Conservation (phyloP, 2,329 filamentous ascomycete genomes). For the Beauveria sp. region DNA sequence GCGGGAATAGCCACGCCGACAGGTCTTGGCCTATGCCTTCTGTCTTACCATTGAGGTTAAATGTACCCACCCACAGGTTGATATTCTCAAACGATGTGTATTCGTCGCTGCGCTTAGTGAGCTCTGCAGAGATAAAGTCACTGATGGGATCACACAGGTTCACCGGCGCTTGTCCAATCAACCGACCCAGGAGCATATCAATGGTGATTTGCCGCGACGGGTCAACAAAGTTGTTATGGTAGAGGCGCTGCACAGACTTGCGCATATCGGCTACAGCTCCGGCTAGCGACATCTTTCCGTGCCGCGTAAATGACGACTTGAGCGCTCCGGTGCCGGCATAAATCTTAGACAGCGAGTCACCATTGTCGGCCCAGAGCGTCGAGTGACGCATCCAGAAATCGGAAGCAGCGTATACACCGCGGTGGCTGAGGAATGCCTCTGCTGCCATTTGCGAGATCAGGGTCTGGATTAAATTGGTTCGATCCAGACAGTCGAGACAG, state of each 20-base stretch:
- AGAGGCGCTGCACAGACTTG: constrained; percentile 88
- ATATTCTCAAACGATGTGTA: constrained; percentile 70
- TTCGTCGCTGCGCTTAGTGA: constrained; percentile 59
- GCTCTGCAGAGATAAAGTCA: constrained; percentile 74
- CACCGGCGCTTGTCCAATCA: constrained; percentile 77
- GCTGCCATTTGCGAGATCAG: constrained; percentile 92
- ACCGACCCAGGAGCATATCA: constrained; percentile 78
- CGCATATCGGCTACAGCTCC: constrained; percentile 91
- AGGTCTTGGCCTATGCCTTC: constrained; percentile 72
- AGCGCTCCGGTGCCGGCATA: constrained; percentile 94
- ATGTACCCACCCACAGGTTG: constrained; percentile 79
- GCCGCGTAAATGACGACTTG: constrained; percentile 89
- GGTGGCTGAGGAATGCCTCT: constrained; percentile 72
- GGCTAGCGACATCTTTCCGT: constrained; percentile 91
- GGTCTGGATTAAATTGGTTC: constrained; percentile 93
- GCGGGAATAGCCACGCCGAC: constrained; percentile 75
- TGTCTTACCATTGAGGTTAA: constrained; percentile 88
- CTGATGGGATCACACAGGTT: constrained; percentile 91
- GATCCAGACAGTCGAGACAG: constrained; percentile 89
- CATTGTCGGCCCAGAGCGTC: constrained; percentile 94
- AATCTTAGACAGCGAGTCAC: constrained; percentile 86
- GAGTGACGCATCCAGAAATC: constrained; percentile 93
- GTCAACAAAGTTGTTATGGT: constrained; percentile 97
- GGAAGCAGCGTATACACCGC: constrained; percentile 57
- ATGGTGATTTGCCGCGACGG: constrained; percentile 91